A percentile compares a stretch with the other conserved stretches of the same genome.
phyloP scores from a whole-genome alignment of 208 protist genomes.

The Leishmania aethiopica region DNA sequence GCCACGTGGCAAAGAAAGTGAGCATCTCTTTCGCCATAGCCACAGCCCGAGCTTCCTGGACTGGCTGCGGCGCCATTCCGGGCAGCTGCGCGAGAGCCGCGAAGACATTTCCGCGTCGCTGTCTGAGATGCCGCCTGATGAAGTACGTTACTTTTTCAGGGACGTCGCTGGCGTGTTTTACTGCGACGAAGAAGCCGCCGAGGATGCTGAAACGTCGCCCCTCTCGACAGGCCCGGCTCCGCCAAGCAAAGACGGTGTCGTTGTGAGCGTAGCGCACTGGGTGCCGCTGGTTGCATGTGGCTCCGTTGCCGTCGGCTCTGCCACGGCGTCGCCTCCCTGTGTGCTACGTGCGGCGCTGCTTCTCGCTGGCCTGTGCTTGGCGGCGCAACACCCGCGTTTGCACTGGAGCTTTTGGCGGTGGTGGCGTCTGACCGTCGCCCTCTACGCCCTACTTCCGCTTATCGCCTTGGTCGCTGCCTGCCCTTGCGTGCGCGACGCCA shows the following conservation, averaged over 20 bases:
- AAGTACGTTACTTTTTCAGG: background rate
- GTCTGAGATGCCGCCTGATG: background rate
- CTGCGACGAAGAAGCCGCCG: background rate
- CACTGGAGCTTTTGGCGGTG: constrained; percentile 32
- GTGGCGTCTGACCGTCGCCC: constrained; percentile 20
- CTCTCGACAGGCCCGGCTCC: background rate
- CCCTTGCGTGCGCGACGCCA: constrained; percentile 13
- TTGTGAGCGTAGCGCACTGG: constrained; percentile 13
- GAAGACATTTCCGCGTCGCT: background rate
- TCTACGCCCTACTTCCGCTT: constrained; percentile 22
- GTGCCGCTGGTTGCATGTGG: constrained; percentile 25
- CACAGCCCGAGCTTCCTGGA: constrained; percentile 11
- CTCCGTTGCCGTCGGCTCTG: constrained; percentile 18
- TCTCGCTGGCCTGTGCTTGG: constrained; percentile 17
- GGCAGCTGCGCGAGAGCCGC: background rate
- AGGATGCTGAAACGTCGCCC: background rate
- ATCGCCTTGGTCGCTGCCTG: constrained; percentile 12
- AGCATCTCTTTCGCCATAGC: background rate
- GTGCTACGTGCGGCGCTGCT: constrained; percentile 20
- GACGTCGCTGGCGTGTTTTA: background rate
- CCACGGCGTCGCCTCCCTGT: constrained; percentile 8
- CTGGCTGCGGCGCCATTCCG: constrained; percentile 17
- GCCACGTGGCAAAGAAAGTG: background rate
- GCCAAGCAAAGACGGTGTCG: background rate
- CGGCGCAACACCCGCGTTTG: constrained; percentile 8